Percentiles rank a stretch among this genome's conserved stretches.
Conservation (phyloP, 2,329 filamentous ascomycete species). For the Fusarium globosum region DNA sequence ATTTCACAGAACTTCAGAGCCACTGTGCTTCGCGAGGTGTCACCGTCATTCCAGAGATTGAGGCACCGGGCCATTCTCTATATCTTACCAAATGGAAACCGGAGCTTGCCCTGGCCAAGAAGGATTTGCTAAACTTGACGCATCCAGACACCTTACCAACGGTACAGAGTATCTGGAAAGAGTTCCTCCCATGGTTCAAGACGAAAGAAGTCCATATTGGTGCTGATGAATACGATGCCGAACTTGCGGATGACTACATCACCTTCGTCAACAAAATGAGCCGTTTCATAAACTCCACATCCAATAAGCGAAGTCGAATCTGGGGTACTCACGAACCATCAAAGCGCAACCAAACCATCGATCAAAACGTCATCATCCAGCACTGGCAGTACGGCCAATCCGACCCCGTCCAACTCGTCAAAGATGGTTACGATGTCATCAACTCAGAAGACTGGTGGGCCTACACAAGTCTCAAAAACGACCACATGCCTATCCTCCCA, state of each 20-base stretch:
- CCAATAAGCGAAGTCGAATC: conserved; percentile 15
- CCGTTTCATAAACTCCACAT: conserved; percentile 11
- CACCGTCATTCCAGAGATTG: conserved; percentile 11
- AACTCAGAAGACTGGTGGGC: conserved; percentile 32
- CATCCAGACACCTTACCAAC: conserved; percentile 1
- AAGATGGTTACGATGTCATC: conserved; percentile 16
- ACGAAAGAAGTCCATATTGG: conserved; percentile 19
- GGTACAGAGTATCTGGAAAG: conserved; percentile 15
- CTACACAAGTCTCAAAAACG: conserved; percentile 23
- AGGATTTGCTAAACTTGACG: conserved; percentile 7
- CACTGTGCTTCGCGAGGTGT: conserved; percentile 18
- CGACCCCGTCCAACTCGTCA: neutral
- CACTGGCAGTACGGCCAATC: conserved; percentile 30
- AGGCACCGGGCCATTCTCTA: neutral
- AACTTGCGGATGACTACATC: conserved; percentile 24
- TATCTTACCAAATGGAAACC: conserved; percentile 30
- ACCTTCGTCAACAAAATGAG: conserved; percentile 24
- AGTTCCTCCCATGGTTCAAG: conserved; percentile 16
- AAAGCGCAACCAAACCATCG: conserved; percentile 15
- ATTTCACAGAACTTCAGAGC: neutral
- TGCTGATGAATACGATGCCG: conserved; percentile 19
- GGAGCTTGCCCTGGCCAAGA: conserved; percentile 8
- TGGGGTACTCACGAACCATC: conserved; percentile 18
- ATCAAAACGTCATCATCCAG: conserved; percentile 7
- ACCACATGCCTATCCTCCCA: conserved; percentile 25